Evolutionary conservation across 2,329 filamentous ascomycete species (phyloP).

Genomic region (Pezicula radicicola): DNA sequence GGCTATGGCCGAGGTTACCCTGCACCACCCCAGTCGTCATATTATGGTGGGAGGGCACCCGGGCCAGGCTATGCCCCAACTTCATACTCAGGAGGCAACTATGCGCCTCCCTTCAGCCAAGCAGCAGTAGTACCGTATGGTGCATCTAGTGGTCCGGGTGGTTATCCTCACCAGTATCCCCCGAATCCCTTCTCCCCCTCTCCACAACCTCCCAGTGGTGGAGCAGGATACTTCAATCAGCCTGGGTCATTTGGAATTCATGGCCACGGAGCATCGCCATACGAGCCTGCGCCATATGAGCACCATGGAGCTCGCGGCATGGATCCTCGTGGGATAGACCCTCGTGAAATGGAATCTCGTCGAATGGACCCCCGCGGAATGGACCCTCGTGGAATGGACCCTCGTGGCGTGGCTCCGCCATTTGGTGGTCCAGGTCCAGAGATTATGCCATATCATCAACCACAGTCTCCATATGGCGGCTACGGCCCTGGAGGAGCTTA

Average conservation of each 20-base stretch:
- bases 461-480: background rate
- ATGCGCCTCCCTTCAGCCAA: conserved; percentile 25
- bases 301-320: conserved; percentile 21
- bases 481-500: background rate
- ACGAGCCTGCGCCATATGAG: conserved; percentile 9
- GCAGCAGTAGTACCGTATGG: conserved; percentile 27
- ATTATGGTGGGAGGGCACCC: conserved; percentile 19
- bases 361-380: too few species aligned
- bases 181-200: conserved; percentile 27
- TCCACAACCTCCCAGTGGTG: conserved; percentile 24
- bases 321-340: too few species aligned
- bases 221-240: conserved; percentile 26
- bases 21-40: conserved; percentile 26
- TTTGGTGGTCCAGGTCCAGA: conserved; percentile 20
- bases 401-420: background rate
- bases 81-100: conserved; percentile 21
- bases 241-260: conserved; percentile 10
- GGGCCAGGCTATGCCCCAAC: conserved; percentile 25
- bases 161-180: conserved; percentile 18
- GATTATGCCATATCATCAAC: background rate
- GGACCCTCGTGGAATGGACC: too few species aligned
- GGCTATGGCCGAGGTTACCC: conserved; percentile 38
- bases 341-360: too few species aligned
- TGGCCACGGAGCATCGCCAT: conserved; percentile 19
- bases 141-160: conserved; percentile 13